Evolutionary conservation across 73 alveolate genomes (phyloP).

Genomic region (Uronychia setigera): DNA sequence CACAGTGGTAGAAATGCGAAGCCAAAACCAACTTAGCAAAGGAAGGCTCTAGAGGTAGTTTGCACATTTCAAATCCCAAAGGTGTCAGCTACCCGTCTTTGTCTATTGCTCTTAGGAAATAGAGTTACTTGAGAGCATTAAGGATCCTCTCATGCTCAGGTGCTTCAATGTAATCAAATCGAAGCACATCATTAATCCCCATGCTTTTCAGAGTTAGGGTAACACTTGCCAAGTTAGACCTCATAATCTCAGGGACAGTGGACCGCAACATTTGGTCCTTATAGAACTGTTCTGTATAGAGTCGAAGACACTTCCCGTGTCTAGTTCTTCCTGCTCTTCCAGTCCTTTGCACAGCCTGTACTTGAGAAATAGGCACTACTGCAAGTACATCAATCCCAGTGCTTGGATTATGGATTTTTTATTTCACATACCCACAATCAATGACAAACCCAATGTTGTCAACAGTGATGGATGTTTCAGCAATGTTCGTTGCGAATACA

Average conservation of each 20-base stretch:
- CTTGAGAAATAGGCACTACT: slow-evolving; percentile 92
- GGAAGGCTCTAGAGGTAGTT: slow-evolving; percentile 94
- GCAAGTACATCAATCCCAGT: slow-evolving; percentile 95
- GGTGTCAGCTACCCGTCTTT: slow-evolving; percentile 78
- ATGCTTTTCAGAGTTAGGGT: slow-evolving; percentile 73
- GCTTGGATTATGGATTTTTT: slow-evolving; percentile 87
- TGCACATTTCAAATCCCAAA: slow-evolving; percentile 85
- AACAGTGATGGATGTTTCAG: slow-evolving; percentile 97
- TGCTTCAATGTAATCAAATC: slow-evolving; percentile 89
- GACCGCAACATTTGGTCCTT: slow-evolving; percentile 72
- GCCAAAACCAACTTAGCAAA: slow-evolving; percentile 85
- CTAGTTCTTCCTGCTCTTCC: slow-evolving; percentile 99
- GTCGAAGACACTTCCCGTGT: slow-evolving; percentile 94
- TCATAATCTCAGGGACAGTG: slow-evolving; percentile 83
- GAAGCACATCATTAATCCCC: slow-evolving; percentile 92
- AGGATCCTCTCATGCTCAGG: slow-evolving; percentile 84
- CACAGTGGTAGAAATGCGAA: slow-evolving; percentile 24
- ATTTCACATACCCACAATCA: slow-evolving; percentile 95
- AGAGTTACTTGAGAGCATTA: slow-evolving; percentile 81
- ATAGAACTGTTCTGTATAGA: slow-evolving; percentile 89
- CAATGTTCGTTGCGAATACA: slow-evolving; percentile 95
- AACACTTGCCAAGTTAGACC: slow-evolving; percentile 79
- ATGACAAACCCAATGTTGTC: slow-evolving; percentile 96
- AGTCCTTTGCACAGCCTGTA: slow-evolving; percentile 92
- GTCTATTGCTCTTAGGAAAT: slow-evolving; percentile 86